Evolutionary conservation across 139 green algal genomes (phyloP).

Genomic region (Parachlorella kessleri): DNA sequence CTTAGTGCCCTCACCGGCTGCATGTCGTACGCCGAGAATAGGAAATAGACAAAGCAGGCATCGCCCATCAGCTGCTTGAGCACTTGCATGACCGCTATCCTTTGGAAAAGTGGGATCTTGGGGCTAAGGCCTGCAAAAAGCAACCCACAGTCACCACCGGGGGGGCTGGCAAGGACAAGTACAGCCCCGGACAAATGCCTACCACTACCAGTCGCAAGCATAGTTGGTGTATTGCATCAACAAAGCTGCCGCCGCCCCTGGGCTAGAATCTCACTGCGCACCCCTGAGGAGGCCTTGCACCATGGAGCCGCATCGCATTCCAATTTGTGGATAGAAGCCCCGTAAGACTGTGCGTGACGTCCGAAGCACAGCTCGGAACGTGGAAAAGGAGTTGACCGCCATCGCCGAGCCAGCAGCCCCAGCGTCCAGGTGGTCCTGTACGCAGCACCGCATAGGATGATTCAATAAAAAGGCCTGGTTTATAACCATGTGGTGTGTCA

Average conservation of each 20-base stretch:
- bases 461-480: too few relatives aligned
- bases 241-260: too few relatives aligned
- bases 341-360: constrained; percentile 55
- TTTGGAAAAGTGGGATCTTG: constrained; percentile 38
- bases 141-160: too few relatives aligned
- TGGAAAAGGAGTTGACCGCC: constrained; percentile 36
- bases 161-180: too few relatives aligned
- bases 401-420: constrained; percentile 44
- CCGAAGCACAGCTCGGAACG: constrained; percentile 57
- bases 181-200: too few relatives aligned
- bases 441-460: background rate
- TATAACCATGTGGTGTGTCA: too few relatives aligned
- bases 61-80: constrained; percentile 52
- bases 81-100: constrained; percentile 52
- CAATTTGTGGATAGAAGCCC: constrained; percentile 44
- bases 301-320: constrained; percentile 25
- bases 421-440: constrained; percentile 47
- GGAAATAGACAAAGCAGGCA: constrained; percentile 45
- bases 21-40: constrained; percentile 57
- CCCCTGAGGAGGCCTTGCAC: constrained; percentile 60
- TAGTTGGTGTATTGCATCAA: too few relatives aligned
- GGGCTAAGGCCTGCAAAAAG: constrained; percentile 13
- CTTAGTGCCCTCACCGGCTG: constrained; percentile 27
- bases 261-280: too few relatives aligned
- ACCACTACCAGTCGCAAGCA: too few relatives aligned